A percentile compares a stretch with the other conserved stretches of the same genome.
phyloP scores from a whole-genome alignment of 306 rosid genomes.

The Castanospermum australe region DNA sequence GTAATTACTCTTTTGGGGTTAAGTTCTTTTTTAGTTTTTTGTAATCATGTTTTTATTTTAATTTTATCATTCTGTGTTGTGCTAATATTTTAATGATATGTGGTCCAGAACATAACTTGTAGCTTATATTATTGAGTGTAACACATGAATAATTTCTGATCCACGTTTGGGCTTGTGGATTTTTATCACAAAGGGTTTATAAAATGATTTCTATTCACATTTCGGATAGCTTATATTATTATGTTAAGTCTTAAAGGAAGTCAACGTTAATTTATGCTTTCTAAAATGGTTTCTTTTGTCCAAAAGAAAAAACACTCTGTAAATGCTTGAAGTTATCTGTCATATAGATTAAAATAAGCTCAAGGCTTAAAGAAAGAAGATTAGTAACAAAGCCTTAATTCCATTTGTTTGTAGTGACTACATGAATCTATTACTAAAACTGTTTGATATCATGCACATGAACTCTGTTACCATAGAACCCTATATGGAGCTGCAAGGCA shows the following conservation, averaged over 20 bases:
- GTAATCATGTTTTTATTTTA: neutral
- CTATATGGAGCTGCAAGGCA: neutral
- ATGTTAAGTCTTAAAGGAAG: no score
- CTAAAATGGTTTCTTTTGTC: neutral
- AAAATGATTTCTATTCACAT: no score
- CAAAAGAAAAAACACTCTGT: neutral
- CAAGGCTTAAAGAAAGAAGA: neutral
- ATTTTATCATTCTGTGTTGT: neutral
- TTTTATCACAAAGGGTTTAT: neutral
- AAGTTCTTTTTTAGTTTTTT: constrained; percentile 11
- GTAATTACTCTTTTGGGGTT: neutral
- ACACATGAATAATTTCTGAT: constrained; percentile 1
- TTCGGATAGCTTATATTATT: neutral
- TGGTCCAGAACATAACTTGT: neutral
- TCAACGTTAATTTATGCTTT: no score
- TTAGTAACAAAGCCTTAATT: neutral
- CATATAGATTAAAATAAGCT: neutral
- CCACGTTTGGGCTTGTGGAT: constrained; percentile 9
- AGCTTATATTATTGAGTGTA: constrained; percentile 3
- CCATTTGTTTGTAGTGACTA: neutral
- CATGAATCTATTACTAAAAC: neutral
- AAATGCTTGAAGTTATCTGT: neutral
- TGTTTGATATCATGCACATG: neutral
- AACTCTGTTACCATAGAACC: neutral
- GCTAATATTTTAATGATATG: constrained; percentile 20